Conservation (phyloP, 345 rosid genomes). For the Arabis alpina region DNA sequence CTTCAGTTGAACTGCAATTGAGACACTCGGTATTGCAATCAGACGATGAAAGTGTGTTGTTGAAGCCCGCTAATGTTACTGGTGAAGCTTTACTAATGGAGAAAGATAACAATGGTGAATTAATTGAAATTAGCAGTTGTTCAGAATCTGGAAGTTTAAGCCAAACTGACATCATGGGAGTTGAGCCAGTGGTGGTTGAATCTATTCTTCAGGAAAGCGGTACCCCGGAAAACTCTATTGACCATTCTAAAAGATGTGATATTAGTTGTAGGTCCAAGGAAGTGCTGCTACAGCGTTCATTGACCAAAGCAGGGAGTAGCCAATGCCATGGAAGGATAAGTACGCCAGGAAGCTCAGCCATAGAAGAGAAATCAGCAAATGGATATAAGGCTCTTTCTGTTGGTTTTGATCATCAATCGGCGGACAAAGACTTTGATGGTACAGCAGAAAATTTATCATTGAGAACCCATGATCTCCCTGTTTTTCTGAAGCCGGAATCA, state of each 20-base stretch:
- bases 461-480: conserved; percentile 38
- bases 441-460: conserved; percentile 38
- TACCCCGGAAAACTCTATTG: conserved; percentile 22
- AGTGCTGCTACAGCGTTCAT: conserved; percentile 23
- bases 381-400: conserved; percentile 39
- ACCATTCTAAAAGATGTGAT: conserved; percentile 33
- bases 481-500: conserved; percentile 48
- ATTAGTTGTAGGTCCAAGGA: conserved; percentile 41
- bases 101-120: conserved; percentile 22
- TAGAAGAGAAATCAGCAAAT: conserved; percentile 32
- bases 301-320: conserved; percentile 29
- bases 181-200: conserved; percentile 32
- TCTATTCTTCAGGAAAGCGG: conserved; percentile 22
- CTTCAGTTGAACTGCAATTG: conserved; percentile 30
- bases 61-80: conserved; percentile 37
- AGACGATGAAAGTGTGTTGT: conserved; percentile 20
- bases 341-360: conserved; percentile 46
- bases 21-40: conserved; percentile 27
- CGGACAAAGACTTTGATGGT: conserved; percentile 31
- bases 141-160: conserved; percentile 15
- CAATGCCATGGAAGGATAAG: conserved; percentile 41
- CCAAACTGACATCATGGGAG: conserved; percentile 25
- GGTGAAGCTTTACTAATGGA: conserved; percentile 32
- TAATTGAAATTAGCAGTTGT: conserved; percentile 29
- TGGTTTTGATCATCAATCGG: conserved; percentile 39